Base-by-base conservation (phyloP, 306 rosid genomes). In the Pterocarpus santalinus region DNA sequence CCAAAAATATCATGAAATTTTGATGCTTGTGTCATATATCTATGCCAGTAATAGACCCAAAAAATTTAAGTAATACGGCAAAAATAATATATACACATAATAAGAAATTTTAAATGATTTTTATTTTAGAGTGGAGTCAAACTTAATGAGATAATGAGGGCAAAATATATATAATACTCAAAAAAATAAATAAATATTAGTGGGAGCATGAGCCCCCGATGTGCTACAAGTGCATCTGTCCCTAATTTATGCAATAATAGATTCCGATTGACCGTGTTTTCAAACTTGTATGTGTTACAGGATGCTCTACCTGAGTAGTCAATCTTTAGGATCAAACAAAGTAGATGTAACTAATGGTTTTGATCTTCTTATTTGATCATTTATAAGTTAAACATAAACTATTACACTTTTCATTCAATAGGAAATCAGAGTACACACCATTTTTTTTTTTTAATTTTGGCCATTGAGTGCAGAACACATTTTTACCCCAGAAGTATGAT, bases 361-460 rank as follows among this genome's bases (percentile, higher is more conserved):
- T 77, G 73, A 64, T 65, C 58, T 14, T 38, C 3, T 73, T 61
- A 35, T 68, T 33, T 41, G 30, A 63, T 8, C 75, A 79, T 65
- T 57, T 60, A 51, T 65, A 64, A 74, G 30, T 16, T 30, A 56
- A 65, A 15, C 77, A 55, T 22, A 22, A 80, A 61, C 44, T 8
- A 81, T 41, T 51, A 39, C 55, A 73, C 15, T n/a, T 65, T 2
- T 57, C 53, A 78, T 30, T 78, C 22, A 67, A 34, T 3, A 16
- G 22, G 44, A 60, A 66, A 66, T 34, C n/a, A 5, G 28, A 33
- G 43, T 10, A 36, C 73, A 76, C 9, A 17, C 57, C 53, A 2
- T 3, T 56, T 10, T 4, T 13, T 10, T n/a, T 72, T 63, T 47
- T 4, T 10, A 11, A 11, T 72, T 63, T 46, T 4, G 13, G 52